Conservation (phyloP, 2,329 filamentous ascomycete genomes). For the Zasmidium cellare region DNA sequence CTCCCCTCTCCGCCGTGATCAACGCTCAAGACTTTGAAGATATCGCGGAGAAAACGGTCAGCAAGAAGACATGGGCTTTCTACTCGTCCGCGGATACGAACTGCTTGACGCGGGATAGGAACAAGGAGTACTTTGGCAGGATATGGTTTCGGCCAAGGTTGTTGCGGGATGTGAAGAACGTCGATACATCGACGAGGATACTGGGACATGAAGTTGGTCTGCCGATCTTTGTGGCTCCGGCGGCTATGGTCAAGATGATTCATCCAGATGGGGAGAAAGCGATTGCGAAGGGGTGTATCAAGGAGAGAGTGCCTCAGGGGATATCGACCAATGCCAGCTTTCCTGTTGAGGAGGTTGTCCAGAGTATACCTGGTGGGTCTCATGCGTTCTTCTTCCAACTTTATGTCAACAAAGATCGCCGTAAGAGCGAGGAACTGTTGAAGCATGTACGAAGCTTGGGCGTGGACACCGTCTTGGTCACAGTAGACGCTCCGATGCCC, state of each 20-base stretch:
- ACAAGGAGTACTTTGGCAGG: constrained; percentile 44
- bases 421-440: constrained; percentile 54
- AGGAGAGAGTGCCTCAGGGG: constrained; percentile 30
- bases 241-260: constrained; percentile 39
- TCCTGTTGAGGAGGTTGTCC: constrained; percentile 34
- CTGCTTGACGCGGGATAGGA: constrained; percentile 47
- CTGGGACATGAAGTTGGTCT: constrained; percentile 34
- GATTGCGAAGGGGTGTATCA: constrained; percentile 32
- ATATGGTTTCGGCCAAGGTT: constrained; percentile 51
- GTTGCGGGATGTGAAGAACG: constrained; percentile 40
- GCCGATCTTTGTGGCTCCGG: constrained; percentile 40
- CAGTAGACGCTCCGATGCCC: constrained; percentile 58
- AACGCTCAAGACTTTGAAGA: constrained; percentile 50
- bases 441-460: constrained; percentile 48
- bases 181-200: constrained; percentile 36
- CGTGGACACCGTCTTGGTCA: constrained; percentile 58
- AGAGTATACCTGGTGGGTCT: constrained; percentile 19
- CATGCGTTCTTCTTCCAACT: constrained; percentile 59
- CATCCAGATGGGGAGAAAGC: constrained; percentile 41
- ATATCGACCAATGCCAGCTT: constrained; percentile 36
- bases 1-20: constrained; percentile 48
- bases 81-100: constrained; percentile 55
- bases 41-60: constrained; percentile 38
- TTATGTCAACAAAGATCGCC: constrained; percentile 60
- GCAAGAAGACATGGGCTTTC: constrained; percentile 44